phyloP scores from a whole-genome alignment of 345 rosid species.

The Citrus trifoliata region DNA sequence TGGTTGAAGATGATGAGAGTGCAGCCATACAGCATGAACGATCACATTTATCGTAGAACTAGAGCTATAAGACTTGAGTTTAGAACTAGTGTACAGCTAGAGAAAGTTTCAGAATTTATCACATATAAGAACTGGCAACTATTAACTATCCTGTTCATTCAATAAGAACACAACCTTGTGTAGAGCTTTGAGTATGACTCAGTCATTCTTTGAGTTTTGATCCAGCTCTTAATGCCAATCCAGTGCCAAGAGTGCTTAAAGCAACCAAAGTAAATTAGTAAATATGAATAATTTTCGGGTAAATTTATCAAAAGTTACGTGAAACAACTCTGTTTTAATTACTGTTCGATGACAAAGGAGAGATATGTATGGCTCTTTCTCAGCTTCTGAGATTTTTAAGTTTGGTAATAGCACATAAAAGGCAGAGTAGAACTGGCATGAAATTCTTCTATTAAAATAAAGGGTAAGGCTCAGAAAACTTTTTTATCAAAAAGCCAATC shows the following conservation, averaged over 20 bases:
- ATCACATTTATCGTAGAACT: not conserved
- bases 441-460: not conserved
- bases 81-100: not conserved
- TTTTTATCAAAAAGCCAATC: not conserved
- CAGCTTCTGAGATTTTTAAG: not conserved
- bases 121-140: not conserved
- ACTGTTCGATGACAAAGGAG: not conserved
- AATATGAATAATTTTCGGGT: not conserved
- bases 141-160: not conserved
- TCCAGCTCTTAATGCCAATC: not conserved
- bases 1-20: not conserved
- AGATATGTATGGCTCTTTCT: not conserved
- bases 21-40: not conserved
- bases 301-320: not conserved
- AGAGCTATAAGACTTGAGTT: not conserved
- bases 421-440: not conserved
- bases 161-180: not conserved
- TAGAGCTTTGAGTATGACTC: not conserved
- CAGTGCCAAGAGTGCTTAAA: not conserved
- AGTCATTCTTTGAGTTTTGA: not conserved
- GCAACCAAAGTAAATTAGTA: not conserved
- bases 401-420: not conserved
- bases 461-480: not conserved
- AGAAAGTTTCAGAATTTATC: not conserved
- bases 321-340: not conserved